phyloP scores from a whole-genome alignment of 2,329 filamentous ascomycete genomes.

The Colletotrichum echinochloae region DNA sequence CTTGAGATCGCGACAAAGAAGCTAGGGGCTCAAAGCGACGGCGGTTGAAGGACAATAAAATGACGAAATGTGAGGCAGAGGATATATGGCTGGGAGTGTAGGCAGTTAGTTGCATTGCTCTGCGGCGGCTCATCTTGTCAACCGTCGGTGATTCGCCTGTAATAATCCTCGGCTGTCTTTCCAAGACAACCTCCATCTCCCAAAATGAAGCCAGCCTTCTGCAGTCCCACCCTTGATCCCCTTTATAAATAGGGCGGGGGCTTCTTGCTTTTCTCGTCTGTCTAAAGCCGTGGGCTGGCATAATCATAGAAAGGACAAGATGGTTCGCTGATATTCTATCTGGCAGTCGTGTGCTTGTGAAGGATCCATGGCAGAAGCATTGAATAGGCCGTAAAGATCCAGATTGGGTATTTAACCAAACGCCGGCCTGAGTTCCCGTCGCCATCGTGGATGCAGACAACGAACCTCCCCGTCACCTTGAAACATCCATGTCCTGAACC shows the following conservation, averaged over 20 bases:
- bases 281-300: neutral
- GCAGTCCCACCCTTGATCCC: neutral
- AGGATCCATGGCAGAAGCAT: neutral
- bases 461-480: neutral
- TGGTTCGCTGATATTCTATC: neutral
- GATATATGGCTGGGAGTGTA: neutral
- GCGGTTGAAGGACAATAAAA: too few relatives aligned
- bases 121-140: too few relatives aligned
- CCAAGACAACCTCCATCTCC: neutral
- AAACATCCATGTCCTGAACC: conserved; percentile 34
- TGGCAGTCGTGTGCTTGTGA: neutral
- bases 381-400: neutral
- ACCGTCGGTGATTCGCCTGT: neutral
- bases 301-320: neutral
- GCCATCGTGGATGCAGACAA: neutral
- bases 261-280: neutral
- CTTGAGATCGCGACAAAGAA: too few relatives aligned
- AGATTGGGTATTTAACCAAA: conserved; percentile 30
- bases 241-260: conserved; percentile 6
- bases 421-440: neutral
- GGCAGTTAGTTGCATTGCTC: neutral
- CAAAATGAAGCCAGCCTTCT: neutral
- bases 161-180: neutral
- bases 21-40: too few relatives aligned
- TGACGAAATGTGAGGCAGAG: too few relatives aligned